Evolutionary conservation across 2,329 filamentous ascomycete genomes (phyloP), one percentile per base, ranked within the genome.

Genomic region (Emericellopsis cladophorae): DNA sequence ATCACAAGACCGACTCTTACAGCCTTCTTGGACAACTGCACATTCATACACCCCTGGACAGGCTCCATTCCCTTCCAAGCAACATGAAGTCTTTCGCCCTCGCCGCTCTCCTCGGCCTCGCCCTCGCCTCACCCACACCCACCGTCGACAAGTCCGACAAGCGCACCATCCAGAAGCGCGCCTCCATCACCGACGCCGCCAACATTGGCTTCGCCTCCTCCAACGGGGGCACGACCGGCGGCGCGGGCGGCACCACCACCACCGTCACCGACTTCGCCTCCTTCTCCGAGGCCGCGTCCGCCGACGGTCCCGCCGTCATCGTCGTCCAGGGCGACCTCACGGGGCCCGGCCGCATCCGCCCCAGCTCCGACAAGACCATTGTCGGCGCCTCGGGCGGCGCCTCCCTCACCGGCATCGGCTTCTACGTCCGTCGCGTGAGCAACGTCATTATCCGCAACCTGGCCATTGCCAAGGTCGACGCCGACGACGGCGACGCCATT

Each of bases 401-500:
- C 40, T 39, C 43, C 52, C 49, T 66, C 45, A 62, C 49, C 35
- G 65, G 67, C 21, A 51, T 69, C 42, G 66, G 66, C 11, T 54
- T 76, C 36, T 65, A 62, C 44, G 58, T 75, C 48, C 68, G 67
- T 52, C 51, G 56, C 26, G 59, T 55, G n/a, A 62, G 51, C 42
- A 81, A 81, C 53, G 72, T 81, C 44, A 79, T 81, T 47, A 55
- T 81, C 46, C 69, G 75, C 31, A 81, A 81, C 65, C 53, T 81
- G 45, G 68, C 67, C 45, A 75, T 79, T 49, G 58, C 67, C 45
- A 71, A 75, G 51, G 66, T 70, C 44, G 73, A 78, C 26, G 76
- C 76, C 9, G 54, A 57, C 22, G 66, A 71, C 45, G 76, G 76
- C 16, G 77, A 81, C 49, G 73, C 71, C 43, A 70, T 81, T 48